Evolutionary conservation across 73 alveolate genomes (phyloP), one percentile per base, ranked within the genome.

Genomic region (Paraurostyla sp.): DNA sequence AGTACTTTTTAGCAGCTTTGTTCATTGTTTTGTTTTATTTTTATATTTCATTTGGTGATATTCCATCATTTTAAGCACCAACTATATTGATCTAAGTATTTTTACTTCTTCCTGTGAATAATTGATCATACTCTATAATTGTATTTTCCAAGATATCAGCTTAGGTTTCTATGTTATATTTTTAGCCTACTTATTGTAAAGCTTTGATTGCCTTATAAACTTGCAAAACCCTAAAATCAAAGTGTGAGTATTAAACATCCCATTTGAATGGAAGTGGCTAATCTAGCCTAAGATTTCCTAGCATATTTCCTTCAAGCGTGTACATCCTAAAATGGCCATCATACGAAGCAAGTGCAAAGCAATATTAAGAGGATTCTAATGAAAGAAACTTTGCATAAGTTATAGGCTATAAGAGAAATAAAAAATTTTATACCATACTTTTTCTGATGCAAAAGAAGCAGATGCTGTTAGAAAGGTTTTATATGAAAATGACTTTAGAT

Each of bases 181-280:
- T 73, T 1, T 43, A 2, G 48, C 50, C 11, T 25, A 73, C 29
- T 16, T 25, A 11, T 23, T 23, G 7, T 45, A 73, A 43, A 13
- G 86, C 86, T 48, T 48, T 0, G 71, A 43, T 32, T 45, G 86
- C 32, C 52, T 73, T 73, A 23, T 73, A 73, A 73, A 73, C 71
- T 73, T 73, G 27, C 18, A 22, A 45, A 1, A 73, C n/a, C 46
- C 86, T 73, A 18, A 11, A 23, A 48, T 73, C 71, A 15, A 73
- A 73, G 6, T 38, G 15, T 45, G 86, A 73, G 20, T 16, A 25
- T 23, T 16, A 7, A 15, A 73, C 36, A 6, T 73, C 56, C 86
- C 86, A 73, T 25, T 73, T 45, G 1, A 36, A 13, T 0, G 86
- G 86, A 7, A 73, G 51, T 3, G 86, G 86, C 71, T 73, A 36